Conservation (phyloP, 2,329 filamentous ascomycete species). For the Curvularia sp. region DNA sequence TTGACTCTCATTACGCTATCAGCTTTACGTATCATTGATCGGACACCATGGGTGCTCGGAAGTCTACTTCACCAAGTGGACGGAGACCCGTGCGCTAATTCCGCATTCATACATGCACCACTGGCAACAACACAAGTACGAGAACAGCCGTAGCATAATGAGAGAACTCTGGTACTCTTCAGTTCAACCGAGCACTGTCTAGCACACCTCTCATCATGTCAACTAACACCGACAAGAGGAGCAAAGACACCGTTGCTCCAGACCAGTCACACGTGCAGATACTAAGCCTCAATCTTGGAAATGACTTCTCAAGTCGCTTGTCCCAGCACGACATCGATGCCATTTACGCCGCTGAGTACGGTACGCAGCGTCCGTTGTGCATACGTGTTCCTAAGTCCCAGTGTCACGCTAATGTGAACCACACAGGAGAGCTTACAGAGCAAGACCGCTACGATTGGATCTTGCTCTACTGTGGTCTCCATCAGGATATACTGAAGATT, state of each 20-base stretch:
- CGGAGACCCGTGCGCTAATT: not conserved
- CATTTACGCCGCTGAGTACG: conserved; percentile 3
- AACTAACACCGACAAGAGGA: not conserved
- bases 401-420: not conserved
- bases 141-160: not conserved
- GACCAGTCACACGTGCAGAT: not conserved
- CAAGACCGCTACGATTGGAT: conserved; percentile 6
- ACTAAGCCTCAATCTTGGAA: not conserved
- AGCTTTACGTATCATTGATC: not conserved
- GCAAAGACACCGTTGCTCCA: not conserved
- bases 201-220: not conserved
- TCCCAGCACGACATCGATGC: not conserved
- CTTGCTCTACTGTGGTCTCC: conserved; percentile 1
- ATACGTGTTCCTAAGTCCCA: too few relatives aligned
- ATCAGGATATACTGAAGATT: conserved; percentile 1
- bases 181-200: not conserved
- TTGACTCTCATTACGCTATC: not conserved
- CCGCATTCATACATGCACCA: not conserved
- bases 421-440: conserved; percentile 3
- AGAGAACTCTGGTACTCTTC: not conserved
- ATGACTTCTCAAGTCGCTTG: not conserved
- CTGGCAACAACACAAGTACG: not conserved
- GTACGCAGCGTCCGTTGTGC: not conserved
- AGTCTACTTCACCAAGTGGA: not conserved
- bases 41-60: not conserved